These are phyloP conservation scores for Termitomyces sp. DNA, from an alignment of 768 basidiomycete genomes.

Conservation along the genomic window DNA sequence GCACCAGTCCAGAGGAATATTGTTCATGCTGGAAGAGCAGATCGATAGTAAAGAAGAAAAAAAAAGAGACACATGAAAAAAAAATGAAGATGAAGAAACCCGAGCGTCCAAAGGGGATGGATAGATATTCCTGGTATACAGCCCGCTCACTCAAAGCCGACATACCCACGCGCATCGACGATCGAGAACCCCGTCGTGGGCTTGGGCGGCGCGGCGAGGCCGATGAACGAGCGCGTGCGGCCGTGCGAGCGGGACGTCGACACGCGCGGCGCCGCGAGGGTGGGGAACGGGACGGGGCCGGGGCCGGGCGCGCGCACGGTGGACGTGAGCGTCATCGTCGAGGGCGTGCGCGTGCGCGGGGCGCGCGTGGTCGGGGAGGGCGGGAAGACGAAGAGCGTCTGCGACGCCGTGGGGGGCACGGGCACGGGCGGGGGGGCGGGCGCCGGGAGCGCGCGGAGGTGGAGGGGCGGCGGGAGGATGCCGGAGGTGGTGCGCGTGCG, in stretches of 20 bases:
- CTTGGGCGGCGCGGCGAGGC: constrained; percentile 57
- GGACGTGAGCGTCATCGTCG: constrained; percentile 78
- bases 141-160: constrained; percentile 40
- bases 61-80: constrained; percentile 13
- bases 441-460: constrained; percentile 37
- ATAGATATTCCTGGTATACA: constrained; percentile 12
- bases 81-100: constrained; percentile 14
- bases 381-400: constrained; percentile 84
- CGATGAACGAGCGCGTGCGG: constrained; percentile 70
- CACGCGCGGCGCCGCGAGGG: constrained; percentile 60
- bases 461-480: constrained; percentile 55
- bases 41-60: constrained; percentile 1
- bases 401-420: constrained; percentile 54
- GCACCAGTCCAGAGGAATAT: neutral
- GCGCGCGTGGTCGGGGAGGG: constrained; percentile 53
- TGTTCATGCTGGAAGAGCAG: constrained; percentile 1
- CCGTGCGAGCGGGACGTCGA: constrained; percentile 64
- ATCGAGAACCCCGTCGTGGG: constrained; percentile 81
- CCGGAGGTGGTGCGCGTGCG: constrained; percentile 51
- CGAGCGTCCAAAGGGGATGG: constrained; percentile 16
- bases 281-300: constrained; percentile 47
- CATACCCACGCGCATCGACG: constrained; percentile 80
- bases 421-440: constrained; percentile 19
- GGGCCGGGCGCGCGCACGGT: constrained; percentile 41
- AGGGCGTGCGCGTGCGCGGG: constrained; percentile 67